Evolutionary conservation across 306 rosid genomes (phyloP).

Genomic region (Prinsepia uniflora): DNA sequence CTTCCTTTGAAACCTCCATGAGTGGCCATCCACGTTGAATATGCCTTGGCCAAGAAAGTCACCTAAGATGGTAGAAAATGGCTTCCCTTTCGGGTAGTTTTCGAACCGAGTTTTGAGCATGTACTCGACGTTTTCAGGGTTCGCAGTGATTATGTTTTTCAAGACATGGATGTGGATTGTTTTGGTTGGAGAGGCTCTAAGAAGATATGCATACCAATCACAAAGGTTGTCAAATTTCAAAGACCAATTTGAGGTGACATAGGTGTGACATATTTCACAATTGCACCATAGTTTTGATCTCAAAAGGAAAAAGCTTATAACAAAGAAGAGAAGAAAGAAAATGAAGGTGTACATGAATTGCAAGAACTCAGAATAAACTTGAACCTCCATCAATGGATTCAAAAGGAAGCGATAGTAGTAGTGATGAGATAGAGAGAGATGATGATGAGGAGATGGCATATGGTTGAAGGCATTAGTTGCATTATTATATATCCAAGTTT

Average conservation of each 20-base stretch:
- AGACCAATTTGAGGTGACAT: constrained; percentile 59
- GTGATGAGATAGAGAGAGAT: background rate
- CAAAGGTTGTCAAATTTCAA: constrained; percentile 54
- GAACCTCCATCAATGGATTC: constrained; percentile 26
- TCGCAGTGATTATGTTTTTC: constrained; percentile 61
- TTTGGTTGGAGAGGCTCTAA: constrained; percentile 46
- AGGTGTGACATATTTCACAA: constrained; percentile 58
- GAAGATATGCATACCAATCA: constrained; percentile 72
- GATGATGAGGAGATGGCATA: constrained; percentile 18
- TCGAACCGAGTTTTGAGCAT: constrained; percentile 64
- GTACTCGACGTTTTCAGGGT: constrained; percentile 70
- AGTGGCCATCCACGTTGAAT: constrained; percentile 80
- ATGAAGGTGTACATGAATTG: constrained; percentile 16
- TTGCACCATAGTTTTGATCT: constrained; percentile 36
- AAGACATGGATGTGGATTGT: constrained; percentile 76
- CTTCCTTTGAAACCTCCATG: constrained; percentile 64
- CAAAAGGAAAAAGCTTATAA: background rate
- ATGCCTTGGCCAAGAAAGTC: constrained; percentile 77
- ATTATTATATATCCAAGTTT: background rate
- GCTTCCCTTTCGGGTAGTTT: constrained; percentile 73
- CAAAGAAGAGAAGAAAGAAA: constrained; percentile 10
- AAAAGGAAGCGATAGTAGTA: background rate
- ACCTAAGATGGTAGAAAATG: constrained; percentile 58
- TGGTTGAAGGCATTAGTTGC: background rate
- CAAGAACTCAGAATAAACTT: constrained; percentile 20